phyloP scores from a whole-genome alignment of 495 filamentous ascomycete genomes.

The Terfezia claveryi region DNA sequence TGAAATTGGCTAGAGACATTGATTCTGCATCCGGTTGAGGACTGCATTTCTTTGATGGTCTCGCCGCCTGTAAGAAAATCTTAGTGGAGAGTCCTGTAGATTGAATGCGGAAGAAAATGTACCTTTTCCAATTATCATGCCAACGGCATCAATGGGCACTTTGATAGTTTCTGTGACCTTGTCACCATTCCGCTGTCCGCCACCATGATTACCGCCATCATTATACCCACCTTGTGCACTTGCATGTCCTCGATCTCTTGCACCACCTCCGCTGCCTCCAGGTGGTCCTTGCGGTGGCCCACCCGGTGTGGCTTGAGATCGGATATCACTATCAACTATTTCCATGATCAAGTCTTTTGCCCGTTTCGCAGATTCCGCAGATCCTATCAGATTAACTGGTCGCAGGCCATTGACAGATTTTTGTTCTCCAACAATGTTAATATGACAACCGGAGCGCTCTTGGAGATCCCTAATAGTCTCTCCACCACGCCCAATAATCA shows the following conservation, averaged over 20 bases:
- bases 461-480: constrained; percentile 80
- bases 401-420: constrained; percentile 67
- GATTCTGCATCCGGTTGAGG: constrained; percentile 64
- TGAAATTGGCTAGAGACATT: constrained; percentile 57
- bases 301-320: constrained; percentile 31
- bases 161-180: constrained; percentile 58
- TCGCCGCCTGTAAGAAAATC: constrained; percentile 32
- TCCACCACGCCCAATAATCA: constrained; percentile 66
- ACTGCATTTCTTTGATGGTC: constrained; percentile 72
- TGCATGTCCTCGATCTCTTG: constrained; percentile 1
- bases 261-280: constrained; percentile 8
- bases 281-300: constrained; percentile 7
- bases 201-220: constrained; percentile 17
- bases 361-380: constrained; percentile 36
- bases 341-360: constrained; percentile 67
- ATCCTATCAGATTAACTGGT: constrained; percentile 66
- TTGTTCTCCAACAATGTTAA: constrained; percentile 70
- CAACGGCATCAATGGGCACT: constrained; percentile 66
- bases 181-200: constrained; percentile 23
- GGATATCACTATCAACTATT: constrained; percentile 57
- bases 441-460: constrained; percentile 63
- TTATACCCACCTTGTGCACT: constrained; percentile 7
- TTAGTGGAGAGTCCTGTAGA: constrained; percentile 8
- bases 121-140: constrained; percentile 79
- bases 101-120: constrained; percentile 1